Evolutionary conservation across 2,329 filamentous ascomycete genomes (phyloP).

Genomic region (Myriosclerotinia scirpicola): DNA sequence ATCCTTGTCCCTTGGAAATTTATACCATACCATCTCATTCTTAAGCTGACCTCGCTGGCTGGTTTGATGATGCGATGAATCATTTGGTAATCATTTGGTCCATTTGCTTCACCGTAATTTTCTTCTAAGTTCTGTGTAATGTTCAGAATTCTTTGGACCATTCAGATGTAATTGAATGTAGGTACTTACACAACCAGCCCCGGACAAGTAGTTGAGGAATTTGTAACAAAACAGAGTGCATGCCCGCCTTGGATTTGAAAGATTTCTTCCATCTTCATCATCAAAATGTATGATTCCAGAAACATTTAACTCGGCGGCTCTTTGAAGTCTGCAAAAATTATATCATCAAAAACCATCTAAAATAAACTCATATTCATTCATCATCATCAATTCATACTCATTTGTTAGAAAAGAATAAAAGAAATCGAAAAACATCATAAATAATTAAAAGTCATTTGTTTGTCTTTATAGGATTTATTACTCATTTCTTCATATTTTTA

Average conservation of each 20-base stretch:
- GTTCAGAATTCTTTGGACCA: background rate
- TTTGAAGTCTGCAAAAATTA: constrained; percentile 37
- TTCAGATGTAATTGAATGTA: constrained; percentile 7
- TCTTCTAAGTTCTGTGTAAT: background rate
- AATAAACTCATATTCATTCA: too few species aligned
- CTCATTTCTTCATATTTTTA: background rate
- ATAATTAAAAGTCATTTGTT: background rate
- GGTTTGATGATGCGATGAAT: too few species aligned
- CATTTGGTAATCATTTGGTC: background rate
- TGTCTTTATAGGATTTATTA: background rate
- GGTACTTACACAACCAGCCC: background rate
- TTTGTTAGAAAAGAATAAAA: background rate
- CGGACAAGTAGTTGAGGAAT: background rate
- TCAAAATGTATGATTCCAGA: constrained; percentile 38
- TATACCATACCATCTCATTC: too few species aligned
- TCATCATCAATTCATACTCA: too few species aligned
- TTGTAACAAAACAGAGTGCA: constrained; percentile 23
- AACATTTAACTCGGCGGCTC: constrained; percentile 37
- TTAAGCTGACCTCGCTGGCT: background rate
- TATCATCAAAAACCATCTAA: background rate
- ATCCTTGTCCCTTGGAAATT: background rate
- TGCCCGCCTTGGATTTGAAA: constrained; percentile 28
- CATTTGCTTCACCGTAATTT: background rate
- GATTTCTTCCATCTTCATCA: constrained; percentile 27
- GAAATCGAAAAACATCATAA: too few species aligned